phyloP scores from a whole-genome alignment of 352 stramenopile species.

The Phytopythium helicoides region DNA sequence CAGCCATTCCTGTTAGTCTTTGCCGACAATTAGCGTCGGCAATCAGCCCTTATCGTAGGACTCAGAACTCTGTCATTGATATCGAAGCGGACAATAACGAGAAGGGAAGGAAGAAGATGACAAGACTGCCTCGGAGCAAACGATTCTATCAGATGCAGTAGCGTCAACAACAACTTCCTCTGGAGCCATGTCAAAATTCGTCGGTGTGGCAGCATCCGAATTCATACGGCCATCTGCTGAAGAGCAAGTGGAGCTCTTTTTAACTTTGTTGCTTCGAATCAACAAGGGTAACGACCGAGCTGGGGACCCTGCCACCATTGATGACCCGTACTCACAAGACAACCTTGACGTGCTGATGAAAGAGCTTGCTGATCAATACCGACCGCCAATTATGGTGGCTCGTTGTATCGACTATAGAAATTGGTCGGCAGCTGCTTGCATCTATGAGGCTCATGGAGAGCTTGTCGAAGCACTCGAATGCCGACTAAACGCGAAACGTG shows the following conservation, averaged over 20 bases:
- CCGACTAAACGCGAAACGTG: constrained; percentile 66
- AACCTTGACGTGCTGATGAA: constrained; percentile 56
- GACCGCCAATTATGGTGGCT: constrained; percentile 69
- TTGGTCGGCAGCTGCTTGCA: constrained; percentile 69
- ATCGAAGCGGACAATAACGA: not conserved
- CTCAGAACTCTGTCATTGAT: not conserved
- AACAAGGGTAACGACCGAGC: constrained; percentile 21
- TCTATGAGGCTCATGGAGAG: constrained; percentile 80
- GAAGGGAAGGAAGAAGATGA: not conserved
- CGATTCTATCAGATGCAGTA: not conserved
- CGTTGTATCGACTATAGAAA: constrained; percentile 83
- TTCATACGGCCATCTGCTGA: constrained; percentile 31
- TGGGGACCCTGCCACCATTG: not conserved
- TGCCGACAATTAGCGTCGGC: constrained; percentile 37
- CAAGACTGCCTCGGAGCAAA: not conserved
- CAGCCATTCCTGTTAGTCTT: constrained; percentile 26
- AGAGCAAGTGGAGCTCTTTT: constrained; percentile 74
- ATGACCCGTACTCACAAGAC: constrained; percentile 38
- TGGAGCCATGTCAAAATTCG: not conserved
- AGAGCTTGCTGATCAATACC: constrained; percentile 59
- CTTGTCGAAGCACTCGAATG: constrained; percentile 84
- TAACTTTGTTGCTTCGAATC: constrained; percentile 63
- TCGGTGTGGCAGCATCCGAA: constrained; percentile 49
- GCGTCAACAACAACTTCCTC: not conserved
- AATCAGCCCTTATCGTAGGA: constrained; percentile 35